These are phyloP conservation scores for Chimonanthus praecox DNA, from an alignment of 164 flowering plant genomes.

Conservation along the genomic window DNA sequence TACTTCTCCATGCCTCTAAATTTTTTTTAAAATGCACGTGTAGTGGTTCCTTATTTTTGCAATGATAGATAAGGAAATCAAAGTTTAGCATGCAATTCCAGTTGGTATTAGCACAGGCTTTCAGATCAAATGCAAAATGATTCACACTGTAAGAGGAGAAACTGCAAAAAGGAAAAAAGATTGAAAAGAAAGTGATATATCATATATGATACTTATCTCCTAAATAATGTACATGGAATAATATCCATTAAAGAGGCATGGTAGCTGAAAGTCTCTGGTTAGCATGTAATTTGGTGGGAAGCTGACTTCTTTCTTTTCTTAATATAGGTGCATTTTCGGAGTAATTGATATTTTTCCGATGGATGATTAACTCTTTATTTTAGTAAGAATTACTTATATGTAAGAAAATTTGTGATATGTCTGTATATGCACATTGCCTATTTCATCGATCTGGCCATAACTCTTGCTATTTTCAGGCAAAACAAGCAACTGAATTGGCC, in stretches of 20 bases:
- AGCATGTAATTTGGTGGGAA: no score
- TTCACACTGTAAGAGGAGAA: no score
- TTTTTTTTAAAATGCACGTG: neutral
- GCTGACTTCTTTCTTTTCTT: no score
- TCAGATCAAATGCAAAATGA: no score
- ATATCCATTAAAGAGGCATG: no score
- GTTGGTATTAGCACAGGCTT: neutral
- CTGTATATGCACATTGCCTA: neutral
- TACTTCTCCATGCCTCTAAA: slow-evolving; percentile 12
- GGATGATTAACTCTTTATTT: neutral
- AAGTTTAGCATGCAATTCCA: neutral
- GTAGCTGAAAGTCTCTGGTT: no score
- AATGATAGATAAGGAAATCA: neutral
- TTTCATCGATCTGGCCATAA: neutral
- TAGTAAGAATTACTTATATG: neutral
- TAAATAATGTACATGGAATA: no score
- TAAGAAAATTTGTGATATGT: neutral
- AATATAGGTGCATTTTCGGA: neutral
- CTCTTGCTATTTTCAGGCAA: slow-evolving; percentile 47
- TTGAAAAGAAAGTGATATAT: neutral
- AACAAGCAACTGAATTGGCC: slow-evolving; percentile 64
- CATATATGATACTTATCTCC: neutral
- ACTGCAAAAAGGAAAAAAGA: neutral
- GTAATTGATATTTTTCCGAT: neutral
- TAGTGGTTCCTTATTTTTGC: neutral